Evolutionary conservation across 306 rosid species (phyloP).

Genomic region (Trichosanthes cucumerina): DNA sequence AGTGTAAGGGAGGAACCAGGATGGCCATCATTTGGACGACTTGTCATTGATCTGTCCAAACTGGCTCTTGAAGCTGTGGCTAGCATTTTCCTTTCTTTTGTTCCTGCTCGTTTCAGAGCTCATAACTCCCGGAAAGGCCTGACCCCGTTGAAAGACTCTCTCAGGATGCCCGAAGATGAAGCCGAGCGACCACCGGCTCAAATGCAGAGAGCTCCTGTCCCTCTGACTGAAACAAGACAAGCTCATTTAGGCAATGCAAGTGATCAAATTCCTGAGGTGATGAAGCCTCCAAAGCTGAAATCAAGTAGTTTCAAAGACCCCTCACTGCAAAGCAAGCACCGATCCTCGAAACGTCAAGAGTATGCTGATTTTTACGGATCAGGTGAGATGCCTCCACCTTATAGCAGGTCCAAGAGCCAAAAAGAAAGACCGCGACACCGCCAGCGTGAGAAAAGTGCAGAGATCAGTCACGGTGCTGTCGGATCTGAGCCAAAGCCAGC

Average conservation of each 20-base stretch:
- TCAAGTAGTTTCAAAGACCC: slow-evolving; percentile 79
- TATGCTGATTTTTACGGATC: slow-evolving; percentile 72
- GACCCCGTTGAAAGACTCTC: slow-evolving; percentile 64
- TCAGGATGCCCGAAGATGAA: slow-evolving; percentile 72
- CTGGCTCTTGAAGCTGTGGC: slow-evolving; percentile 53
- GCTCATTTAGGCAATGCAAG: slow-evolving; percentile 38
- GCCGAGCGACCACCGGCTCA: slow-evolving; percentile 28
- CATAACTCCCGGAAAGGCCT: slow-evolving; percentile 33
- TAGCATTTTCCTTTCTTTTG: slow-evolving; percentile 35
- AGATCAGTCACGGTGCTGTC: slow-evolving; percentile 34
- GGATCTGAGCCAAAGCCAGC: slow-evolving; percentile 42
- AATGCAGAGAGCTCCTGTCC: slow-evolving; percentile 34
- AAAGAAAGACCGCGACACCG: slow-evolving; percentile 80
- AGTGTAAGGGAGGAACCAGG: slow-evolving; percentile 72
- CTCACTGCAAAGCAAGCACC: slow-evolving; percentile 62
- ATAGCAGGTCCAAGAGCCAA: slow-evolving; percentile 60
- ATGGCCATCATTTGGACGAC: slow-evolving; percentile 94
- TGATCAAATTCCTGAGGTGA: slow-evolving; percentile 44
- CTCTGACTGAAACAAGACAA: slow-evolving; percentile 44
- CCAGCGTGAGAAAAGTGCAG: slow-evolving; percentile 74
- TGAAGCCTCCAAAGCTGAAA: slow-evolving; percentile 59
- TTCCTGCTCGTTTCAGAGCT: slow-evolving; percentile 48
- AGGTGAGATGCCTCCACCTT: slow-evolving; percentile 42
- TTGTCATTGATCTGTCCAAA: slow-evolving; percentile 64
- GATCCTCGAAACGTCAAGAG: slow-evolving; percentile 60